These are phyloP conservation scores for Immersiella caudata DNA, from an alignment of 495 filamentous ascomycete genomes.

Conservation along the genomic window DNA sequence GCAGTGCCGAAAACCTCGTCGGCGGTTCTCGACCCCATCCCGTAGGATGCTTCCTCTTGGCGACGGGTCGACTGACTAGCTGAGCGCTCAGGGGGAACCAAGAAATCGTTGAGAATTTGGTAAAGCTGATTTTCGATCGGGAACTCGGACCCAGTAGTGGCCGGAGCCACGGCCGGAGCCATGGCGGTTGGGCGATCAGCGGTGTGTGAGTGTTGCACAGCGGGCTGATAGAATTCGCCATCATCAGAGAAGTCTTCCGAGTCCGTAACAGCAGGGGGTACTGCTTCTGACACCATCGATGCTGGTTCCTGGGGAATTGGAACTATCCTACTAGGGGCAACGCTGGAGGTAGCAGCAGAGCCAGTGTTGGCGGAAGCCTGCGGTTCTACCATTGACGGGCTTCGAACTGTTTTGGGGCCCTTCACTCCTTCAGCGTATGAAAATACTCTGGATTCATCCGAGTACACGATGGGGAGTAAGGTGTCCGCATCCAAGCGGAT, in stretches of 20 bases:
- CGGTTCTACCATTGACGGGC: neutral
- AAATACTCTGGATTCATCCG: conserved; percentile 23
- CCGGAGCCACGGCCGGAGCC: neutral
- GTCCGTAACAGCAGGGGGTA: conserved; percentile 15
- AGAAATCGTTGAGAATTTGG: conserved; percentile 47
- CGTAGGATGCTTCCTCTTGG: conserved; percentile 40
- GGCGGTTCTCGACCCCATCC: conserved; percentile 45
- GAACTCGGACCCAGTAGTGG: conserved; percentile 28
- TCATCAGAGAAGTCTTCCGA: conserved; percentile 36
- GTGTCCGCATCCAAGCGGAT: conserved; percentile 30
- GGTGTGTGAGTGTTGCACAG: neutral
- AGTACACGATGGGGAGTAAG: conserved; percentile 28
- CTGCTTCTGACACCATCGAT: neutral
- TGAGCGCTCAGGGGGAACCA: conserved; percentile 38
- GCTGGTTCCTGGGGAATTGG: neutral
- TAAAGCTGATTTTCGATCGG: conserved; percentile 41
- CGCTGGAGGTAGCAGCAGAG: neutral
- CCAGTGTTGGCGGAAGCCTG: neutral
- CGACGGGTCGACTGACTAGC: conserved; percentile 1
- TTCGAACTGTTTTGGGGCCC: conserved; percentile 2
- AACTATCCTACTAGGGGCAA: neutral
- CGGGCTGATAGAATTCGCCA: conserved; percentile 28
- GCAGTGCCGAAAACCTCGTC: conserved; percentile 39
- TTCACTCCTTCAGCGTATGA: conserved; percentile 32
- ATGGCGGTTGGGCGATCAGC: neutral